These are phyloP conservation scores for Chiua virens DNA, from an alignment of 768 basidiomycete genomes.

Conservation along the genomic window DNA sequence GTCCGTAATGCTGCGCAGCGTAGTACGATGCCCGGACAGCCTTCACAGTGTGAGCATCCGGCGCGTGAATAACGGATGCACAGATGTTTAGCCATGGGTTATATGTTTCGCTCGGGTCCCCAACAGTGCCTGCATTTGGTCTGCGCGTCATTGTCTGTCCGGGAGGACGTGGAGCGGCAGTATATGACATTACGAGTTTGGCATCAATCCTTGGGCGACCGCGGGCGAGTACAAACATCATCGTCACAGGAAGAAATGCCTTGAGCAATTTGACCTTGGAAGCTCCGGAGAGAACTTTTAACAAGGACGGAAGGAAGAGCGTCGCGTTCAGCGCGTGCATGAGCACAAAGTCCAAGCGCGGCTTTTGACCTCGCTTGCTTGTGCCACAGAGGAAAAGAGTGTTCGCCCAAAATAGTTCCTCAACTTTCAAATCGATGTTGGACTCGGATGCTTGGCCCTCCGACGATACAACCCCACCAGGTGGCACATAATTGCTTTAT, in stretches of 20 bases:
- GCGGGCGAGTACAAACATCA: slow-evolving; percentile 40
- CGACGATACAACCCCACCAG: slow-evolving; percentile 34
- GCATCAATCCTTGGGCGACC: slow-evolving; percentile 56
- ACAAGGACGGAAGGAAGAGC: slow-evolving; percentile 47
- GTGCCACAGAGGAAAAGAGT: slow-evolving; percentile 50
- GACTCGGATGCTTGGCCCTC: slow-evolving; percentile 24
- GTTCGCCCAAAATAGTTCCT: slow-evolving; percentile 51
- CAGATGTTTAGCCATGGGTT: slow-evolving; percentile 56
- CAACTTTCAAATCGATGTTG: slow-evolving; percentile 40
- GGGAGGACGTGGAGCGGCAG: slow-evolving; percentile 42
- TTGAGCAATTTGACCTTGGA: slow-evolving; percentile 49
- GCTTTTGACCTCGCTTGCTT: slow-evolving; percentile 45
- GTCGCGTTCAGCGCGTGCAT: slow-evolving; percentile 58
- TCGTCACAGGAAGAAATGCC: slow-evolving; percentile 38
- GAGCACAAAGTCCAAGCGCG: slow-evolving; percentile 56
- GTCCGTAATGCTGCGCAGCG: slow-evolving; percentile 49
- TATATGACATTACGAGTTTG: slow-evolving; percentile 46
- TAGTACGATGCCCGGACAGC: slow-evolving; percentile 47
- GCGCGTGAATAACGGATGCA: slow-evolving; percentile 45
- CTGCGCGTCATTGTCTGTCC: slow-evolving; percentile 1
- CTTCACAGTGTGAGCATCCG: slow-evolving; percentile 54
- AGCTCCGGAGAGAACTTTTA: slow-evolving; percentile 30
- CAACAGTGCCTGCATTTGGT: slow-evolving; percentile 27
- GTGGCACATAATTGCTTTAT: slow-evolving; percentile 44
- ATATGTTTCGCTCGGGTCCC: slow-evolving; percentile 37